A percentile compares a stretch with the other conserved stretches of the same genome.
Conservation (phyloP, 129 eudicot species). For the Lactuca sativa region DNA sequence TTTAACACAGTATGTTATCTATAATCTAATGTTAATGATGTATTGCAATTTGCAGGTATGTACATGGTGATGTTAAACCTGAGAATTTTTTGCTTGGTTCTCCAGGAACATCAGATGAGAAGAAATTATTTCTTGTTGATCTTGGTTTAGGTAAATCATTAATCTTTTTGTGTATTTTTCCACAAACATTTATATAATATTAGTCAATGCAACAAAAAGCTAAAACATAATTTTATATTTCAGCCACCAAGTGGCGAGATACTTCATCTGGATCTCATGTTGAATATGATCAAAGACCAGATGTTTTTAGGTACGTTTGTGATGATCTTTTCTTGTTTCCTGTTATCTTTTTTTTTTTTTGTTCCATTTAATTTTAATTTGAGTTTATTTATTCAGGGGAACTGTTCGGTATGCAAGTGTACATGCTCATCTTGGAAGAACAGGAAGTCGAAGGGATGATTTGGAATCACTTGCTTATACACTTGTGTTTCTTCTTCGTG, state of each 20-base stretch:
- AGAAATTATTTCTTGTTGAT: conserved; percentile 81
- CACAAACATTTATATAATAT: not conserved
- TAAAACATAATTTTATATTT: conserved; percentile 14
- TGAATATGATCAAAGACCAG: conserved; percentile 90
- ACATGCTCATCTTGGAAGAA: conserved; percentile 95
- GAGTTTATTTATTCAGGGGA: conserved; percentile 45
- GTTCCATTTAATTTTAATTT: conserved; percentile 4
- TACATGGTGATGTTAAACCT: conserved; percentile 94
- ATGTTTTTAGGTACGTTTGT: conserved; percentile 64
- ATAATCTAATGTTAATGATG: not conserved
- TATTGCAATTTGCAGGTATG: conserved; percentile 50
- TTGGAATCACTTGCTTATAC: conserved; percentile 94
- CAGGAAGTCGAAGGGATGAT: conserved; percentile 94
- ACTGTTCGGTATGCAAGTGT: conserved; percentile 96
- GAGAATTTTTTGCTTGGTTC: conserved; percentile 93
- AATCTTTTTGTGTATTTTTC: not conserved
- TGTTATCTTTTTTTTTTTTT: not conserved
- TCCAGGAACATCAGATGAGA: conserved; percentile 79
- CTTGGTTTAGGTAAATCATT: conserved; percentile 72
- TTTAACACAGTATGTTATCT: not conserved
- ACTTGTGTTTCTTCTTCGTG: conserved; percentile 80
- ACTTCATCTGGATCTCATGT: conserved; percentile 66
- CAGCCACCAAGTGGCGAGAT: conserved; percentile 83
- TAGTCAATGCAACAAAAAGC: not conserved
- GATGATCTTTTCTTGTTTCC: not conserved